Evolutionary conservation across 2,329 filamentous ascomycete genomes (phyloP), one percentile per base, ranked within the genome.

Genomic region (Aspergillus ochraceus): DNA sequence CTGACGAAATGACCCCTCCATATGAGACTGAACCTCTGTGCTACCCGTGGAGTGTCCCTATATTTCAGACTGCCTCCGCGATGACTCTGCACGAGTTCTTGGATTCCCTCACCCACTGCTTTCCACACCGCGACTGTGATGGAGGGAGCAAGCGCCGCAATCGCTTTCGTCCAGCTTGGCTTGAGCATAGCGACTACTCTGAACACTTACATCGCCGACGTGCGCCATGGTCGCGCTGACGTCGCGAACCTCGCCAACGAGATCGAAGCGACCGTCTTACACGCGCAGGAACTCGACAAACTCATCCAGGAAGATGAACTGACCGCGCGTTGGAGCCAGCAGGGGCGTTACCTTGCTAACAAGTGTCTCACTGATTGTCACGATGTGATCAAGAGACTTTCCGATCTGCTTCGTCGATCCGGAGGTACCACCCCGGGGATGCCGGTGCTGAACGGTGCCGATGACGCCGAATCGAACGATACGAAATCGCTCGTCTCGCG

Each of bases 171-270:
- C 22, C 49, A 52, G 24, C 12, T 52, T 2, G 49, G 49, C 12
- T 24, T 52, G n/a, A 52, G 49, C 49, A 12, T 52, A n/a, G 49
- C 49, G 26, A 52, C 49, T 12, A 52, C 49, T 6, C 49, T 52
- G 8, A 52, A 52, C 24, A 52, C 49, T 22, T 52, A 52, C 17
- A 52, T 52, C 26, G 49, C 49, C 26, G 49, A 52, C 17, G 49
- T 52, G 49, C 49, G 49, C 4, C 49, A 52, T 20, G 22, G 49
- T 29, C 49, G 26, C 49, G 49, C 19, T 20, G 49, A 52, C 49
- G n/a, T 52, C 26, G 49, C 49, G 24, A 32, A 52, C 26, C 49
- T 26, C 24, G 49, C 22, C 36, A 42, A 42, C 36, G 36, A 42
- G 6, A 42, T 42, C 36, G 36, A 42, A 42, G 36, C 36, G 36